A percentile compares a stretch with the other conserved stretches of the same genome.
These are phyloP conservation scores for Colletotrichum sojae DNA, from an alignment of 2,329 filamentous ascomycete genomes.

Conservation along the genomic window DNA sequence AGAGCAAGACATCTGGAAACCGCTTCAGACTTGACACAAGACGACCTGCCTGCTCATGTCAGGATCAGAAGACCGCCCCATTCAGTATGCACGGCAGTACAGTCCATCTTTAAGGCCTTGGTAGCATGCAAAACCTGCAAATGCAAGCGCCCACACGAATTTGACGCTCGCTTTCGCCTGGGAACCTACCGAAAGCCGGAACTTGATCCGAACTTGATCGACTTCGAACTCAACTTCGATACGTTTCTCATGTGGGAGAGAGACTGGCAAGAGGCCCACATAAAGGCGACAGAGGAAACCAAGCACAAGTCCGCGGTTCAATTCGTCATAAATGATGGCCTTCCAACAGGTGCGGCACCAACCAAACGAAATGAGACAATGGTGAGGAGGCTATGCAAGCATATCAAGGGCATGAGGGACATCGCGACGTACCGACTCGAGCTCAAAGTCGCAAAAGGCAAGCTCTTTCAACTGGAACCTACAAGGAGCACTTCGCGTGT, in stretches of 20 bases:
- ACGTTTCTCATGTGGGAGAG: not conserved
- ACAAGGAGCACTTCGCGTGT: not conserved
- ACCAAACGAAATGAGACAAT: not conserved
- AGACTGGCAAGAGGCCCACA: not conserved
- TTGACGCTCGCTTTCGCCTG: not conserved
- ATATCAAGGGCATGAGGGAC: not conserved
- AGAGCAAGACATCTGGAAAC: not conserved
- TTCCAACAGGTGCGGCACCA: accelerated
- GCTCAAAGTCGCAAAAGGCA: not conserved
- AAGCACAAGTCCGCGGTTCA: not conserved
- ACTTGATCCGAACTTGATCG: no score
- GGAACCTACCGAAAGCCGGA: not conserved
- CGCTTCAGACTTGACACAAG: not conserved
- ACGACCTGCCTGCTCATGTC: not conserved
- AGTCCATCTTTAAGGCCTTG: not conserved
- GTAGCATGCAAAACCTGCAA: not conserved
- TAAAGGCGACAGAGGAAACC: not conserved
- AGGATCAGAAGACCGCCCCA: not conserved
- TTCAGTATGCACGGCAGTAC: not conserved
- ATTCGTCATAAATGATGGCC: not conserved
- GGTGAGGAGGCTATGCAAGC: not conserved
- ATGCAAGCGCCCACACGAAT: not conserved
- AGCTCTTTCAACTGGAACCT: not conserved
- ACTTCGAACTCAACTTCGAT: not conserved
- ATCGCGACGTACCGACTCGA: not conserved